Base-by-base conservation (phyloP, 1,284 basidiomycete species). In the Cutaneotrichosporon sp. region DNA sequence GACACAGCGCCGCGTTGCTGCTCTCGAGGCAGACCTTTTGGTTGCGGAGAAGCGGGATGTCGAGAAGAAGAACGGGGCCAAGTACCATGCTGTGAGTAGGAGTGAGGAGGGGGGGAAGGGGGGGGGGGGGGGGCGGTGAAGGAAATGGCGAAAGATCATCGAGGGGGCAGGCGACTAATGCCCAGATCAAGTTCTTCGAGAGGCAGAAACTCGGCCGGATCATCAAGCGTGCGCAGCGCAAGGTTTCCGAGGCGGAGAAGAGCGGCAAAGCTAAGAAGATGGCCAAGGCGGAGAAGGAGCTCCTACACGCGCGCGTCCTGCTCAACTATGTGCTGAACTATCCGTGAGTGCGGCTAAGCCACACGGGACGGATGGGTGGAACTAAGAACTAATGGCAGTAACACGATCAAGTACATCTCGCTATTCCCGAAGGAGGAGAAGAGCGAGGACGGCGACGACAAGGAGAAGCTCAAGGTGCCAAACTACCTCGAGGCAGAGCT, bases 151-250 rank as follows among this genome's bases (percentile, higher is more conserved):
- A 50, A 26, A 2, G 49, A 26, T 26, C 26, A 26, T 3, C 2
- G 26, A 26, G 26, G 26, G 26, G 3, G 26, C 26, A 26, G 11
- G 7, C 2, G 49, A 18, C 56, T 57, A 36, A 38, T 30, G 31
- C 42, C 26, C 13, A 82, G 80, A 76, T 92, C 73, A 94, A 92
- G 78, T 94, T 94, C 81, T 94, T 94, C 69, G 91, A 94, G 79
- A 86, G 90, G 53, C 87, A 90, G 80, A 94, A 94, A 74, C 85
- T 92, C 11, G 72, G 84, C 7, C 86, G 92, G 30, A 89, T 88
- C 74, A 85, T 94, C 62, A 85, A 84, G 56, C 88, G 78, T 87
- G 74, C 81, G 77, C 50, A 88, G 86, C 76, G 86, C 82, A 70
- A 70, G 81, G 81, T 71, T 69, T 88, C 10, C 73, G 79, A 72